Evolutionary conservation across 1,139 yeast species (phyloP).

Genomic region (Pichia sp.): DNA sequence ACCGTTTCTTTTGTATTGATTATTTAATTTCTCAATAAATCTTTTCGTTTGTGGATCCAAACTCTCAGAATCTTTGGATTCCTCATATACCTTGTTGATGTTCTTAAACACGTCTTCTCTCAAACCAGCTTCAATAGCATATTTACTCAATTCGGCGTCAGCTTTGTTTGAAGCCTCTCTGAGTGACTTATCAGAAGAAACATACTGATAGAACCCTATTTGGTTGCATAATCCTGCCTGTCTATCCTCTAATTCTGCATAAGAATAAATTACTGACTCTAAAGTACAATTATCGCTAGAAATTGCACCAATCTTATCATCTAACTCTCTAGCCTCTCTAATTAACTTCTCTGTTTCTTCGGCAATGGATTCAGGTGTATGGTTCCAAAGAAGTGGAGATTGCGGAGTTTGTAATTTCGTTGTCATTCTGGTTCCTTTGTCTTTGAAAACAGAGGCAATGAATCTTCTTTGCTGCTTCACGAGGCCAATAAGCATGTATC

Average conservation of each 20-base stretch:
- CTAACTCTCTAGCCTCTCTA: conserved; percentile 34
- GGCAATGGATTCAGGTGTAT: conserved; percentile 44
- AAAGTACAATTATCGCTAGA: conserved; percentile 38
- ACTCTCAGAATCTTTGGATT: conserved; percentile 20
- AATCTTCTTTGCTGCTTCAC: too few relatives aligned
- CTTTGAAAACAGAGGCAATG: too few relatives aligned
- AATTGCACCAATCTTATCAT: conserved; percentile 45
- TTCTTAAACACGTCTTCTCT: conserved; percentile 61
- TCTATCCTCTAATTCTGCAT: conserved; percentile 42
- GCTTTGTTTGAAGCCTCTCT: conserved; percentile 67
- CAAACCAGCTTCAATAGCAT: conserved; percentile 52
- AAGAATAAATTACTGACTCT: conserved; percentile 46
- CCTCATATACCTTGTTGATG: conserved; percentile 42
- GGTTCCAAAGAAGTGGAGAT: conserved; percentile 50
- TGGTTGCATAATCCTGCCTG: conserved; percentile 38
- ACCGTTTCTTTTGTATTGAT: conserved; percentile 57
- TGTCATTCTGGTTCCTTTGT: background rate
- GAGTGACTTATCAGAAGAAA: conserved; percentile 50
- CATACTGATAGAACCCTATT: conserved; percentile 60
- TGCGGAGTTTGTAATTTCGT: conserved; percentile 30
- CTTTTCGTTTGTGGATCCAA: conserved; percentile 50
- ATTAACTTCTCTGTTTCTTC: conserved; percentile 38
- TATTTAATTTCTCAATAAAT: conserved; percentile 47
- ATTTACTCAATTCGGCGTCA: conserved; percentile 47
- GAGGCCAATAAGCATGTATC: too few relatives aligned